These are phyloP conservation scores for Glebionis coronaria DNA, from an alignment of 129 eudicot genomes.

Conservation along the genomic window DNA sequence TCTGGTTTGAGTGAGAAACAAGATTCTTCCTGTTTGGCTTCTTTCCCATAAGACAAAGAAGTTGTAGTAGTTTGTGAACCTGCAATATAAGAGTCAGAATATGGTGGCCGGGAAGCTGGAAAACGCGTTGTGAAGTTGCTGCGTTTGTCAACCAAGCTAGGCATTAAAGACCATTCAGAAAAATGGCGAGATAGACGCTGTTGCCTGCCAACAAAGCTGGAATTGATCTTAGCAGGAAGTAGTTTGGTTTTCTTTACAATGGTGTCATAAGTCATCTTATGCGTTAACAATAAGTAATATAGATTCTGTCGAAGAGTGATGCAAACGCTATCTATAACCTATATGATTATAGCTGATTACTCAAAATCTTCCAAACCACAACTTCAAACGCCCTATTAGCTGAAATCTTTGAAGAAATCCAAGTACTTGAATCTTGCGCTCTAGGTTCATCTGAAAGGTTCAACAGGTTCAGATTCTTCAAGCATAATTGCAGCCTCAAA, in stretches of 20 bases:
- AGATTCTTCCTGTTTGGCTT: constrained; percentile 64
- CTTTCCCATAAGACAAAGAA: constrained; percentile 82
- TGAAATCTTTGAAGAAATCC: background rate
- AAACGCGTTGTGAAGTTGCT: constrained; percentile 80
- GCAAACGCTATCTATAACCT: too few species aligned
- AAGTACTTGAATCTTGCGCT: too few species aligned
- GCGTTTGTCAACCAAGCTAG: constrained; percentile 79
- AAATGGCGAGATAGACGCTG: constrained; percentile 86
- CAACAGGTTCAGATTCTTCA: constrained; percentile 76
- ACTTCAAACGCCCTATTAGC: background rate
- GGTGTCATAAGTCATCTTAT: too few species aligned
- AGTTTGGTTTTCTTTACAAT: constrained; percentile 8
- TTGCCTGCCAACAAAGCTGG: constrained; percentile 98
- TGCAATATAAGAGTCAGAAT: constrained; percentile 83
- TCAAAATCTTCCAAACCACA: background rate
- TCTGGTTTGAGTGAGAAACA: constrained; percentile 38
- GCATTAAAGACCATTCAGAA: constrained; percentile 94
- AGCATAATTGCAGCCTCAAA: constrained; percentile 85
- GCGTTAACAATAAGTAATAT: too few species aligned
- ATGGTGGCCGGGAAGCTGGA: constrained; percentile 99
- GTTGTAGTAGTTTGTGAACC: constrained; percentile 81
- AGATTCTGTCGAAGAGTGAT: too few species aligned
- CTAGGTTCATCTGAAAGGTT: constrained; percentile 67
- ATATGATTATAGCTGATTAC: too few species aligned
- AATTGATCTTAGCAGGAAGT: constrained; percentile 76